Percentiles rank a stretch among this genome's conserved stretches.
phyloP scores from a whole-genome alignment of 169 alveolate species.

The Plasmodium sp. region DNA sequence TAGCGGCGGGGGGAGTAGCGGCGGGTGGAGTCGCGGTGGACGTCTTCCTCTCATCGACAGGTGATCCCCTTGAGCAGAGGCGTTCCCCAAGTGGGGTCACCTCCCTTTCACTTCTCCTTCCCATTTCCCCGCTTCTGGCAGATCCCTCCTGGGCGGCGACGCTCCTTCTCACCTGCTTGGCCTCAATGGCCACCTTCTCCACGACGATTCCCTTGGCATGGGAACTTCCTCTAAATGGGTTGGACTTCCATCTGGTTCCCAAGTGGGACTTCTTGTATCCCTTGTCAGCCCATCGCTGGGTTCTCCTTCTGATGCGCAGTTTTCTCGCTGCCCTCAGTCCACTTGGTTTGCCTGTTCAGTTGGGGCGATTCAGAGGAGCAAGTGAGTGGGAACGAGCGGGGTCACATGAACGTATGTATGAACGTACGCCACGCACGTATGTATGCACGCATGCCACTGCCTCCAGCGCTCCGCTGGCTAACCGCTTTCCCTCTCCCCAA shows the following conservation, averaged over 20 bases:
- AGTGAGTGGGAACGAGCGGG: background rate
- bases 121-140: background rate
- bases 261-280: slow-evolving; percentile 96
- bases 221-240: slow-evolving; percentile 99
- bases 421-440: background rate
- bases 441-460: background rate
- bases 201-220: slow-evolving; percentile 99
- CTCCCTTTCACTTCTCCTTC: no score
- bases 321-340: slow-evolving; percentile 99
- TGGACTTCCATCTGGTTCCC: slow-evolving; percentile 97
- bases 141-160: background rate
- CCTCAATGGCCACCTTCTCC: slow-evolving; percentile 98
- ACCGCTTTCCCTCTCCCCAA: background rate
- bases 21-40: background rate
- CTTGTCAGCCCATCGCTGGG: slow-evolving; percentile 98
- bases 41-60: background rate
- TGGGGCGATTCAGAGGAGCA: background rate
- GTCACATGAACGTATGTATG: background rate
- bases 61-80: background rate
- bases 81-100: background rate
- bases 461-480: background rate
- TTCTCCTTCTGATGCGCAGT: slow-evolving; percentile 96
- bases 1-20: no score
- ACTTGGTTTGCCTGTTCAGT: slow-evolving; percentile 94
- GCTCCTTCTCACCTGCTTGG: slow-evolving; percentile 94